phyloP scores from a whole-genome alignment of 108 stramenopile species.

The Licmophora abbreviata region DNA sequence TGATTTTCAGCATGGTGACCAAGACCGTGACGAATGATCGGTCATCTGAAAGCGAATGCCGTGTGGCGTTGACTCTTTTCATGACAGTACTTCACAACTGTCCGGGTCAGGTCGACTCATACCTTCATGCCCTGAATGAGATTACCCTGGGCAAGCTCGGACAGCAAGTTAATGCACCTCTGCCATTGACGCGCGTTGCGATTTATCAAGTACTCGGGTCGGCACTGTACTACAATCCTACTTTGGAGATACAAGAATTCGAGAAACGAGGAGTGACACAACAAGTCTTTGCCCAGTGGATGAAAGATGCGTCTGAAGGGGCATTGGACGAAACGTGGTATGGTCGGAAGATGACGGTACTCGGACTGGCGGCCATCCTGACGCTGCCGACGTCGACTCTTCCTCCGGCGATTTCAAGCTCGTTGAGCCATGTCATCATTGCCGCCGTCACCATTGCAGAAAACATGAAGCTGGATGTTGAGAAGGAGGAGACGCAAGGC shows the following conservation, averaged over 20 bases:
- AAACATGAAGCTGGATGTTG: constrained; percentile 65
- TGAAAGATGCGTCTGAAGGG: constrained; percentile 50
- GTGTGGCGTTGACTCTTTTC: constrained; percentile 76
- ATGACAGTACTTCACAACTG: constrained; percentile 90
- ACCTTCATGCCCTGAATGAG: constrained; percentile 78
- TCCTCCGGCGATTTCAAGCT: constrained; percentile 42
- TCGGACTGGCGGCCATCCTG: constrained; percentile 67
- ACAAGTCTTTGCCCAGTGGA: constrained; percentile 80
- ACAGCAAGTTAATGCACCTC: constrained; percentile 68
- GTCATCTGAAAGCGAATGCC: constrained; percentile 78
- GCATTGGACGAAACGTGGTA: constrained; percentile 60
- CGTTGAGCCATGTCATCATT: constrained; percentile 67
- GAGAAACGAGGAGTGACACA: constrained; percentile 79
- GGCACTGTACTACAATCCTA: constrained; percentile 85
- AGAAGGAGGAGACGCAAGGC: constrained; percentile 34
- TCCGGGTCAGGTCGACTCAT: constrained; percentile 69
- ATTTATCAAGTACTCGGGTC: constrained; percentile 83
- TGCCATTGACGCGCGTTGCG: constrained; percentile 57
- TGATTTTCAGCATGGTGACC: constrained; percentile 83
- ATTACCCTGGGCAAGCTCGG: constrained; percentile 74
- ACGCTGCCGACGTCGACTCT: constrained; percentile 51
- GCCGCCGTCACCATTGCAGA: constrained; percentile 40
- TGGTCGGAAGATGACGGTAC: constrained; percentile 70
- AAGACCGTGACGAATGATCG: constrained; percentile 80
- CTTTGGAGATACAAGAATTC: constrained; percentile 71